phyloP scores from a whole-genome alignment of 371 early-diverging fungal genomes.

The Mucor circinelloides region DNA sequence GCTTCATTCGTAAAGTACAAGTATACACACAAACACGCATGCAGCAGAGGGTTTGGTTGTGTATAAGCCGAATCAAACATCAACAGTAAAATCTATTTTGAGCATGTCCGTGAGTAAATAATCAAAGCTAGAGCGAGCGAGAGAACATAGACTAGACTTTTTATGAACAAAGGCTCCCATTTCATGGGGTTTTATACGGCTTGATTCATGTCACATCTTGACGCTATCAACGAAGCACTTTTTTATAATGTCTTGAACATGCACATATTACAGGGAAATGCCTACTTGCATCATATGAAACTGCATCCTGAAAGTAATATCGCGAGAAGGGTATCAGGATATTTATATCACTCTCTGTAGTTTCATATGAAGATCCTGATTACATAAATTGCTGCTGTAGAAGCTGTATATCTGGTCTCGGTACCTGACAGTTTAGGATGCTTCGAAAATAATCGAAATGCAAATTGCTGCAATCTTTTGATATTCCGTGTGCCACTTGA shows the following conservation, averaged over 20 bases:
- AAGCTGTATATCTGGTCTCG: neutral
- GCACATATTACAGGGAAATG: neutral
- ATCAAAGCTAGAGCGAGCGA: neutral
- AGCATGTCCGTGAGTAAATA: slow-evolving; percentile 8
- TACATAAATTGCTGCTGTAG: too few relatives aligned
- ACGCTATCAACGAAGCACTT: neutral
- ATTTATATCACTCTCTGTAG: neutral
- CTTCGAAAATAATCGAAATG: too few relatives aligned
- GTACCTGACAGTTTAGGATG: neutral
- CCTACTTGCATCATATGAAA: neutral
- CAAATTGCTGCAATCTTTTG: too few relatives aligned
- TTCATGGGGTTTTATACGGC: neutral
- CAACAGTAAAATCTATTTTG: neutral
- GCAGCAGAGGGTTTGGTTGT: neutral
- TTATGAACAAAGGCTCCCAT: neutral
- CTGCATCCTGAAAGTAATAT: neutral
- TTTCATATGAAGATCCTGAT: neutral
- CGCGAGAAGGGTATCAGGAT: neutral
- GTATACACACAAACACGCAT: neutral
- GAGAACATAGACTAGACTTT: neutral
- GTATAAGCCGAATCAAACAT: neutral
- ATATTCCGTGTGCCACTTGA: neutral
- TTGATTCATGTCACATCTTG: neutral
- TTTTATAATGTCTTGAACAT: neutral
- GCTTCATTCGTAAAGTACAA: neutral